Conservation (phyloP, 108 stramenopile genomes). For the Epipyxis sp. region DNA sequence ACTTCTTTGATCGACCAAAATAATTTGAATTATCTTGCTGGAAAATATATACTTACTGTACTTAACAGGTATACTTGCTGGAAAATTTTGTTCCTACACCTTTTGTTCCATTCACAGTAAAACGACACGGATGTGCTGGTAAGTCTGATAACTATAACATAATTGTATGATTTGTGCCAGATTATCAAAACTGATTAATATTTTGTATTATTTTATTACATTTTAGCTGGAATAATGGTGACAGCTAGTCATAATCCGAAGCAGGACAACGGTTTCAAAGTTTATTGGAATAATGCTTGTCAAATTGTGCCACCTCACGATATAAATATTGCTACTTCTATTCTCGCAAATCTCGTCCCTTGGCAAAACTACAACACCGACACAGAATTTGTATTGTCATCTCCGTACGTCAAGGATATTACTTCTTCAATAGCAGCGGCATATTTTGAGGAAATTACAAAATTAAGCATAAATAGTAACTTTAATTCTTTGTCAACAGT, state of each 20-base stretch:
- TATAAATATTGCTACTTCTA: slow-evolving; percentile 71
- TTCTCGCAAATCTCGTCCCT: slow-evolving; percentile 72
- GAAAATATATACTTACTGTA: too few relatives aligned
- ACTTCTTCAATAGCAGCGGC: slow-evolving; percentile 53
- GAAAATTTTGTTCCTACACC: slow-evolving; percentile 82
- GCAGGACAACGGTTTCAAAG: slow-evolving; percentile 90
- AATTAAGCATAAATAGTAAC: too few relatives aligned
- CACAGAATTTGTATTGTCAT: slow-evolving; percentile 4
- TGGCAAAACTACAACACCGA: slow-evolving; percentile 59
- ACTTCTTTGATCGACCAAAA: slow-evolving; percentile 86
- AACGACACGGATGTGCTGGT: slow-evolving; percentile 49
- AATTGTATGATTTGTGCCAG: slow-evolving; percentile 72
- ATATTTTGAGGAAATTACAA: slow-evolving; percentile 64
- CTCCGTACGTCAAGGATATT: neutral
- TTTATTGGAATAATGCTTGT: slow-evolving; percentile 88
- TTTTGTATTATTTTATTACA: slow-evolving; percentile 52
- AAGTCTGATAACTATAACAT: slow-evolving; percentile 69
- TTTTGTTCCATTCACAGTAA: slow-evolving; percentile 75
- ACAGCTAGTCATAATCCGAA: slow-evolving; percentile 98
- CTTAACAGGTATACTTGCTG: slow-evolving; percentile 72
- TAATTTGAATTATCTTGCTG: slow-evolving; percentile 69
- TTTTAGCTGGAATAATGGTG: slow-evolving; percentile 86
- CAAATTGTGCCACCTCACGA: slow-evolving; percentile 92
- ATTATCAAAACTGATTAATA: slow-evolving; percentile 85
- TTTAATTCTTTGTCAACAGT: too few relatives aligned